Percentiles rank a stretch among this genome's conserved stretches.
Evolutionary conservation across 2,329 filamentous ascomycete species (phyloP).

Genomic region (Penicillium hordei): DNA sequence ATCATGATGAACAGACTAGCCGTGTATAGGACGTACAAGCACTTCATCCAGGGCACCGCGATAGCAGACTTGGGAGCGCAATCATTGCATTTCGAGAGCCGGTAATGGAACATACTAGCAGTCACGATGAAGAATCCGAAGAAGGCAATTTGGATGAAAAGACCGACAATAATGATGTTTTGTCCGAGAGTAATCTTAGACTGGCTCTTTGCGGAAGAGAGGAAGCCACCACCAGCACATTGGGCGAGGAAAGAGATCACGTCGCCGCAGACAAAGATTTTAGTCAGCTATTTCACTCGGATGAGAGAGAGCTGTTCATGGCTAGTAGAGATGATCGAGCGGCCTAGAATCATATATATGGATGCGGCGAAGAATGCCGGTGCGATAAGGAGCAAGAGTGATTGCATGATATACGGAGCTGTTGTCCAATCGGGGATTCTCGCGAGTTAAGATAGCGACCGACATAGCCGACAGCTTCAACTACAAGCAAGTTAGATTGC

Average conservation of each 20-base stretch:
- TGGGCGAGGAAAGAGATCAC: constrained; percentile 51
- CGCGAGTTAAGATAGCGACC: background rate
- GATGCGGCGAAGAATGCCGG: constrained; percentile 51
- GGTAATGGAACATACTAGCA: constrained; percentile 3
- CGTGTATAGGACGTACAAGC: constrained; percentile 12
- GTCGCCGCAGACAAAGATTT: constrained; percentile 51
- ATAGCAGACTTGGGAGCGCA: background rate
- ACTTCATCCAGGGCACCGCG: background rate
- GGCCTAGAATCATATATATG: constrained; percentile 51
- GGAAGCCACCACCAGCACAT: constrained; percentile 17
- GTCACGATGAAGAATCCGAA: constrained; percentile 11
- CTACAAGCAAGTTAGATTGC: background rate
- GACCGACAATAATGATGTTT: constrained; percentile 10
- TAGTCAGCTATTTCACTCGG: constrained; percentile 46
- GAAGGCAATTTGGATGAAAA: constrained; percentile 11
- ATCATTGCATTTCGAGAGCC: constrained; percentile 1
- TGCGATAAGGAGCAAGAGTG: constrained; percentile 48
- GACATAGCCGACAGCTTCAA: constrained; percentile 1
- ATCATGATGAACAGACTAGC: constrained; percentile 27
- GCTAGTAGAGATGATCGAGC: constrained; percentile 43
- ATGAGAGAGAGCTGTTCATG: constrained; percentile 44
- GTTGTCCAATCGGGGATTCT: background rate
- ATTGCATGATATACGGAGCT: constrained; percentile 42
- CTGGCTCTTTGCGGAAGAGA: background rate
- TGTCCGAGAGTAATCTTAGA: background rate